Percentiles rank a stretch among this genome's conserved stretches.
phyloP scores from a whole-genome alignment of 1,139 yeast genomes.

The Kodamaea alishanica region DNA sequence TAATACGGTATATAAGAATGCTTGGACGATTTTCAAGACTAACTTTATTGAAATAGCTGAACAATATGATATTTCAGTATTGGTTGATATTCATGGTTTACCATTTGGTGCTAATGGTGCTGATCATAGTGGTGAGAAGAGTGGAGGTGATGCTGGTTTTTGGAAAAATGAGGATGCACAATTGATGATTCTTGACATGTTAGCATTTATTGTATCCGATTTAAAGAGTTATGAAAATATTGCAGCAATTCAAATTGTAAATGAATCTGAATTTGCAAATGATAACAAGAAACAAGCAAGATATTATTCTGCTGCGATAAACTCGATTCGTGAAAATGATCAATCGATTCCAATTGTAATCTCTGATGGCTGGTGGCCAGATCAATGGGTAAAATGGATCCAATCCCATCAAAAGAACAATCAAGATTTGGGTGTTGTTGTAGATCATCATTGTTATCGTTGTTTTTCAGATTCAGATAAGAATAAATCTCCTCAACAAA shows the following conservation, averaged over 20 bases:
- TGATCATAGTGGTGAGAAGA: constrained; percentile 72
- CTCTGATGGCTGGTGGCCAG: constrained; percentile 94
- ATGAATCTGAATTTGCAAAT: constrained; percentile 70
- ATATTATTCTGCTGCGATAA: constrained; percentile 68
- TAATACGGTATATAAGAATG: constrained; percentile 53
- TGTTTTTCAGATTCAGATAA: constrained; percentile 80
- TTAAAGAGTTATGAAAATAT: constrained; percentile 59
- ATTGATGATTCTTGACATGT: constrained; percentile 45
- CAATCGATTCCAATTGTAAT: constrained; percentile 64
- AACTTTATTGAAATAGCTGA: constrained; percentile 54
- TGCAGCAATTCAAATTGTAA: constrained; percentile 78
- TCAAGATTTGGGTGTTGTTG: constrained; percentile 54
- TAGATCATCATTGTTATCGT: constrained; percentile 84
- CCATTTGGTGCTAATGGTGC: constrained; percentile 92
- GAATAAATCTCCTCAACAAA: constrained; percentile 58
- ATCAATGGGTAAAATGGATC: constrained; percentile 73
- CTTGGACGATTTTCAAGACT: constrained; percentile 62
- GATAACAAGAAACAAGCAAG: constrained; percentile 48
- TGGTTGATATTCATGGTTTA: constrained; percentile 83
- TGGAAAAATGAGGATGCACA: constrained; percentile 52
- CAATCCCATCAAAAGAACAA: constrained; percentile 37
- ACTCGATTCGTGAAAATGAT: constrained; percentile 57
- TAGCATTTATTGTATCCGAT: constrained; percentile 63
- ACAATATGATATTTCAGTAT: constrained; percentile 58
- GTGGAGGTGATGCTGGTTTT: constrained; percentile 53